Evolutionary conservation across 2,329 filamentous ascomycete genomes (phyloP), one percentile per base, ranked within the genome.

Genomic region (Pseudogymnoascus sp.): DNA sequence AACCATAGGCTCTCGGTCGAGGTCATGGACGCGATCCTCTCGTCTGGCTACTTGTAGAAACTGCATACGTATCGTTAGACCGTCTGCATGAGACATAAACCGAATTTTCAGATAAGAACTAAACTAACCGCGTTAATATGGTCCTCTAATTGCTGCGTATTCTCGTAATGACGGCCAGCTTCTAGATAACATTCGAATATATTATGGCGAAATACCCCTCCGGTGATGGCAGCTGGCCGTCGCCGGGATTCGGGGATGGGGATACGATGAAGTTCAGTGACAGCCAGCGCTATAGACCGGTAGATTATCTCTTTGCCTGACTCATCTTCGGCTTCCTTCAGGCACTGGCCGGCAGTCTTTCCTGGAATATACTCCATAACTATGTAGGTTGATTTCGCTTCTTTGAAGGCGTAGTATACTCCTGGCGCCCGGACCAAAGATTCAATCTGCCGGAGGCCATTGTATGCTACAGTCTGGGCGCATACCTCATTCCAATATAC

Each of bases 231-330:
- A 33, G 60, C 33, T 9, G 60, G 64, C 17, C 60, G 64, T 31
- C 29, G 26, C 26, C 44, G 44, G 13, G 15, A 24, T 5, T 36
- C 57, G 11, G 64, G 61, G 5, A 68, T 60, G 4, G 65, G 63
- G 33, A 68, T 68, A 21, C 64, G 66, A n/a, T 62, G 35, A 10
- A 68, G 60, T 37, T 67, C 63, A 4, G 58, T 58, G 17, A 68
- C 26, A 33, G 60, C 64, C 6, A 63, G 39, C 2, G 63, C 66
- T 6, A 67, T 60, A n/a, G 60, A 57, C 40, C 39, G 47, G 35
- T 60, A 64, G 54, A 67, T 61, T 0, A 11, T 13, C 15, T 66
- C 62, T 60, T 60, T 63, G 7, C n/a, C 11, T 3, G 26, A 58
- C 13, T 41, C 40, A n/a, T 66, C 63, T 15, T 66, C 21, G n/a